A percentile compares a stretch with the other conserved stretches of the same genome.
phyloP scores from a whole-genome alignment of 441 rosid species.

The Pelargonium myrrhifolium region DNA sequence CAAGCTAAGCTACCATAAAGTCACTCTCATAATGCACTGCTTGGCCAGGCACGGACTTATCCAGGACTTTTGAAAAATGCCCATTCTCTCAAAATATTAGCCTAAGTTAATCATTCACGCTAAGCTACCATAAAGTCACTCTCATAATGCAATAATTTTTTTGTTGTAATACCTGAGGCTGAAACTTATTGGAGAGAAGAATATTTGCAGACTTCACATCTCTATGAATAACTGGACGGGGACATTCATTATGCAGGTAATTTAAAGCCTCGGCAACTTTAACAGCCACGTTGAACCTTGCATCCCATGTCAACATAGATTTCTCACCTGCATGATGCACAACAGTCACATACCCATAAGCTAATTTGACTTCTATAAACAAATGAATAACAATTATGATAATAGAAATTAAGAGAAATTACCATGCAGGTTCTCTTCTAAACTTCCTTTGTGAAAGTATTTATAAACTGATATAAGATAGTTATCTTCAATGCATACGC shows the following conservation, averaged over 20 bases:
- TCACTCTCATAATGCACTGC: not conserved
- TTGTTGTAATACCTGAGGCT: conserved; percentile 51
- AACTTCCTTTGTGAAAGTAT: conserved; percentile 74
- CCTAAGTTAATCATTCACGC: not conserved
- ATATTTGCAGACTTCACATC: conserved; percentile 93
- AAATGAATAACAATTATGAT: not conserved
- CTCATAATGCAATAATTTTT: not conserved
- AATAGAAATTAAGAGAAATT: not conserved
- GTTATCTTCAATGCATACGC: conserved; percentile 67
- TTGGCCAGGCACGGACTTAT: not conserved
- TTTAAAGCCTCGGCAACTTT: conserved; percentile 80
- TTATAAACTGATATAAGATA: conserved; percentile 68
- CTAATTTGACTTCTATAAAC: not conserved
- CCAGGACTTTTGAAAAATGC: not conserved
- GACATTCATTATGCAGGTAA: conserved; percentile 60
- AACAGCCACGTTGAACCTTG: conserved; percentile 74
- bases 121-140: not conserved
- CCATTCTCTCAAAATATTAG: not conserved
- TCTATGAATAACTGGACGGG: conserved; percentile 64
- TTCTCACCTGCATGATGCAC: conserved; percentile 28
- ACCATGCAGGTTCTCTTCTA: conserved; percentile 88
- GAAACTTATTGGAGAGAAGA: conserved; percentile 75
- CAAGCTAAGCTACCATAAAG: not conserved
- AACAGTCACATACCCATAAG: conserved; percentile 51
- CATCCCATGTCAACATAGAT: conserved; percentile 35